Conservation (phyloP, 164 flowering plant genomes). For the Buxus sempervirens region DNA sequence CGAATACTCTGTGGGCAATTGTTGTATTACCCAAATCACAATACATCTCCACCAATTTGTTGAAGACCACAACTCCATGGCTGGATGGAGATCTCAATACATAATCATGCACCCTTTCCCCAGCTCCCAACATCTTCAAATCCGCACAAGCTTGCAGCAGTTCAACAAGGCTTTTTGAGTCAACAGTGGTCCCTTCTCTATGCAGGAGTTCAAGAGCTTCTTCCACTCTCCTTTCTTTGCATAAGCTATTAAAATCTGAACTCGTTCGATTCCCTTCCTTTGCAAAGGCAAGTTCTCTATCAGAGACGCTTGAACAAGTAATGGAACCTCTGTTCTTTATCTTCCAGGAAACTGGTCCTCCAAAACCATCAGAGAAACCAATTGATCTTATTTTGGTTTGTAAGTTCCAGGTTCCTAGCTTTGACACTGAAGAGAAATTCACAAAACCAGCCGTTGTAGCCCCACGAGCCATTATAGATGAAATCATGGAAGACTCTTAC, state of each 20-base stretch:
- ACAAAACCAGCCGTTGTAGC: slow-evolving; percentile 14
- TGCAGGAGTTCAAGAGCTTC: slow-evolving; percentile 17
- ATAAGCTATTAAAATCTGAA: slow-evolving; percentile 16
- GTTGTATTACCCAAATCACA: slow-evolving; percentile 13
- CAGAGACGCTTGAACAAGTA: slow-evolving; percentile 11
- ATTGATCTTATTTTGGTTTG: not conserved
- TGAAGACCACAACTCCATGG: slow-evolving; percentile 4
- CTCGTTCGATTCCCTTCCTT: not conserved
- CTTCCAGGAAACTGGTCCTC: not conserved
- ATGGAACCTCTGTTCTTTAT: not conserved
- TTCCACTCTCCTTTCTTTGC: slow-evolving; percentile 22
- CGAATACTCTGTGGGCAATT: slow-evolving; percentile 22
- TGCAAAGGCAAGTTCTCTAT: not conserved
- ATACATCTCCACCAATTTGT: slow-evolving; percentile 29
- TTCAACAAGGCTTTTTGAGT: slow-evolving; percentile 8
- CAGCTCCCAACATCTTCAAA: slow-evolving; percentile 20
- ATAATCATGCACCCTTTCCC: slow-evolving; percentile 22
- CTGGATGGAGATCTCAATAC: slow-evolving; percentile 9
- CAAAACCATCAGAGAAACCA: slow-evolving; percentile 2
- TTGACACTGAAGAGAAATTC: slow-evolving; percentile 6
- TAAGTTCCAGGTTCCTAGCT: not conserved
- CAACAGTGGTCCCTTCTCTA: slow-evolving; percentile 15
- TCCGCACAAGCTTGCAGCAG: slow-evolving; percentile 26
- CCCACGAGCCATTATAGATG: slow-evolving; percentile 13
- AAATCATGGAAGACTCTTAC: not conserved